phyloP scores from a whole-genome alignment of 768 basidiomycete species.

The Boletus tomentosulus region DNA sequence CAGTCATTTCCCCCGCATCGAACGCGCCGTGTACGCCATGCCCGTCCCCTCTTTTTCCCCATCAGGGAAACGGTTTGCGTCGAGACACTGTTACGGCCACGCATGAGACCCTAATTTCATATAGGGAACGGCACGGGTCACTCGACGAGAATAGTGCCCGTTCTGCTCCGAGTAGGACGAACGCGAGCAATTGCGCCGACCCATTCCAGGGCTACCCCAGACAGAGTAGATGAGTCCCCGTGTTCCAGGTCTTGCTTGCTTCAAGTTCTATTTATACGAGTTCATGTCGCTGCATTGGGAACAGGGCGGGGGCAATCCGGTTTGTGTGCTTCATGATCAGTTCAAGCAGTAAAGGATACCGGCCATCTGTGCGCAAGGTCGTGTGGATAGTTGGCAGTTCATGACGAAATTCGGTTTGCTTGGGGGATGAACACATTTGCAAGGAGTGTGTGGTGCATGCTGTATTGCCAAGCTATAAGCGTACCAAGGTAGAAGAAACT shows the following conservation, averaged over 20 bases:
- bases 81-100: background rate
- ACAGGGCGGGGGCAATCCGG: background rate
- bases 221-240: background rate
- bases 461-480: background rate
- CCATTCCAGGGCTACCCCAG: background rate
- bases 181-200: background rate
- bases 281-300: background rate
- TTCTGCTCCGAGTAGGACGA: background rate
- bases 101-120: background rate
- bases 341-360: background rate
- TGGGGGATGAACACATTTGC: background rate
- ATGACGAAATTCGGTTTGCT: background rate
- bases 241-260: background rate
- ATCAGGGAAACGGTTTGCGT: background rate
- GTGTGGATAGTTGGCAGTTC: background rate
- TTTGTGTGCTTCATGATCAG: background rate
- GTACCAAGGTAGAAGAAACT: background rate
- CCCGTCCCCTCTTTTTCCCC: background rate
- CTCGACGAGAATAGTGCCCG: background rate
- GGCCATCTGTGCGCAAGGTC: background rate
- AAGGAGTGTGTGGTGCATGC: background rate
- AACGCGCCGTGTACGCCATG: background rate
- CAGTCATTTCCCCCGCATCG: background rate
- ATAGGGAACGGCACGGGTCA: background rate
- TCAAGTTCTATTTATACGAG: background rate